A percentile compares a stretch with the other conserved stretches of the same genome.
These are phyloP conservation scores for Emergomyces africanus DNA, from an alignment of 2,329 filamentous ascomycete species.

Conservation along the genomic window DNA sequence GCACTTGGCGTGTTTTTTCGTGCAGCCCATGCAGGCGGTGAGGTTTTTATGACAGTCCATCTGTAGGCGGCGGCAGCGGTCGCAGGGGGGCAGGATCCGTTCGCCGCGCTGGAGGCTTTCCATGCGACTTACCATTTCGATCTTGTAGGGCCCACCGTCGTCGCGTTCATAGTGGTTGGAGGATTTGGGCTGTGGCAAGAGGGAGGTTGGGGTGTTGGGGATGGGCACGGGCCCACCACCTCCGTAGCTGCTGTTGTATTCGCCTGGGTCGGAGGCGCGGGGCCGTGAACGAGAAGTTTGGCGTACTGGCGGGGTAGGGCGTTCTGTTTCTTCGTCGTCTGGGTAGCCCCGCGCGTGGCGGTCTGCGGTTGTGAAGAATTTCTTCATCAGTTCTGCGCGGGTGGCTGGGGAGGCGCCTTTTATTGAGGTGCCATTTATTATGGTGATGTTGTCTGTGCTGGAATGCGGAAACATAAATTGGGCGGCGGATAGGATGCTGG, in stretches of 20 bases:
- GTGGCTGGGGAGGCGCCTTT: slow-evolving; percentile 45
- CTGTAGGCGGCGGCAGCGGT: slow-evolving; percentile 65
- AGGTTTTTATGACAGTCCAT: slow-evolving; percentile 77
- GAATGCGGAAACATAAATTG: slow-evolving; percentile 31
- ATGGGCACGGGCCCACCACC: slow-evolving; percentile 36
- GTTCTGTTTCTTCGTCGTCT: slow-evolving; percentile 15
- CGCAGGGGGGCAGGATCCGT: slow-evolving; percentile 67
- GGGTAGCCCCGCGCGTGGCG: slow-evolving; percentile 31
- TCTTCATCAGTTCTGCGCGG: slow-evolving; percentile 47
- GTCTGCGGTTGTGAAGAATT: slow-evolving; percentile 49
- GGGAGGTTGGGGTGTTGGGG: slow-evolving; percentile 40
- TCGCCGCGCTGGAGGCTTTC: slow-evolving; percentile 64
- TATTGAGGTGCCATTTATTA: slow-evolving; percentile 35
- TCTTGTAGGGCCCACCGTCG: slow-evolving; percentile 46
- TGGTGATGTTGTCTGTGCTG: slow-evolving; percentile 34
- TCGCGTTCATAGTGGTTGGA: slow-evolving; percentile 38
- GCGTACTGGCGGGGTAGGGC: slow-evolving; percentile 15
- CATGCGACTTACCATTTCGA: slow-evolving; percentile 60
- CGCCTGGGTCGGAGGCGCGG: slow-evolving; percentile 22
- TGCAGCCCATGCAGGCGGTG: slow-evolving; percentile 76
- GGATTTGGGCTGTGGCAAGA: slow-evolving; percentile 37
- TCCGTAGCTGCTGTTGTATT: slow-evolving; percentile 27
- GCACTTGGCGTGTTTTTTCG: slow-evolving; percentile 81
- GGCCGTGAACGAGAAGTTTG: slow-evolving; percentile 20
- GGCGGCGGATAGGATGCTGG: slow-evolving; percentile 21